phyloP scores from a whole-genome alignment of 1,284 basidiomycete genomes.

The Gymnopus androsaceus region DNA sequence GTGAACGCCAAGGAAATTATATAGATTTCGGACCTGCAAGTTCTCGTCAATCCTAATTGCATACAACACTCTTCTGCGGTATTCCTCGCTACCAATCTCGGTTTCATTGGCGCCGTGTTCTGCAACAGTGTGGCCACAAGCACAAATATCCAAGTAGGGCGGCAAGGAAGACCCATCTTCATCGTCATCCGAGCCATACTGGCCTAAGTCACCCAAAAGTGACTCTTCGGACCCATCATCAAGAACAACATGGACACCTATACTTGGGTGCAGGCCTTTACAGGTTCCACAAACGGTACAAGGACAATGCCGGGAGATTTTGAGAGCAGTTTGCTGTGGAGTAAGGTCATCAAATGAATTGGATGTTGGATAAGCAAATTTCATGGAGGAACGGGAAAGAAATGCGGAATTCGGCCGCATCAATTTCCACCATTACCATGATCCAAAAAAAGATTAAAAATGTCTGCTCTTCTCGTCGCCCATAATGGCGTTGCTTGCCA shows the following conservation, averaged over 20 bases:
- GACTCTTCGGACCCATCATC: constrained; percentile 48
- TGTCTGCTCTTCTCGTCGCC: neutral
- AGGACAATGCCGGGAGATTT: constrained; percentile 73
- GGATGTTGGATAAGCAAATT: constrained; percentile 63
- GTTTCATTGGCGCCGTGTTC: constrained; percentile 71
- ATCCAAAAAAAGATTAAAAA: neutral
- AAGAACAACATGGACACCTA: constrained; percentile 54
- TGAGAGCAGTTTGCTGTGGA: constrained; percentile 56
- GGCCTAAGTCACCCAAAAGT: constrained; percentile 52
- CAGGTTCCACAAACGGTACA: constrained; percentile 66
- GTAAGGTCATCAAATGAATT: constrained; percentile 49
- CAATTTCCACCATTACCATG: neutral
- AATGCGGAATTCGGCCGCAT: neutral
- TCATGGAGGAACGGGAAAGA: constrained; percentile 39
- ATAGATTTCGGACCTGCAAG: constrained; percentile 62
- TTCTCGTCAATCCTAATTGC: constrained; percentile 85
- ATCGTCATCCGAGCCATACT: constrained; percentile 66
- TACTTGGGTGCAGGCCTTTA: constrained; percentile 67
- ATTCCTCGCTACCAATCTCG: constrained; percentile 59
- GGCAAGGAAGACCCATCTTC: constrained; percentile 38
- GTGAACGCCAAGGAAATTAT: neutral
- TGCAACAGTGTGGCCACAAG: constrained; percentile 72
- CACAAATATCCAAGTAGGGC: constrained; percentile 67
- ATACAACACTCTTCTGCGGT: constrained; percentile 70
- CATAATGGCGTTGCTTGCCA: constrained; percentile 3